These are phyloP conservation scores for Termitomyces sp. DNA, from an alignment of 768 basidiomycete species.

Conservation along the genomic window DNA sequence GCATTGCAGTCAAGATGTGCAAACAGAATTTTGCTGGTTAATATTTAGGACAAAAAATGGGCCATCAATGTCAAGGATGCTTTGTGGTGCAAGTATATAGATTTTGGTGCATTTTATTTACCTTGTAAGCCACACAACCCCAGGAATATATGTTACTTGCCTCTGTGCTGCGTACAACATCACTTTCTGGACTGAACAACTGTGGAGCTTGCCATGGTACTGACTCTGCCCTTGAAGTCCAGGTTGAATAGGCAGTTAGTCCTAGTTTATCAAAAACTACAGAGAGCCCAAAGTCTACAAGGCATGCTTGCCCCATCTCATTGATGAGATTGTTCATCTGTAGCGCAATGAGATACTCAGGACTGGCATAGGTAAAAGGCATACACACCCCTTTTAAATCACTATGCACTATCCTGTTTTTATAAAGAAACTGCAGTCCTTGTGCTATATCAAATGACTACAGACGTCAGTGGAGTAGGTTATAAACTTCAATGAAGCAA, in stretches of 20 bases:
- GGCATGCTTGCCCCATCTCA: not conserved
- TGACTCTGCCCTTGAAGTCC: not conserved
- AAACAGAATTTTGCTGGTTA: conserved; percentile 1
- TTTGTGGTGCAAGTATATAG: too few species aligned
- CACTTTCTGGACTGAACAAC: not conserved
- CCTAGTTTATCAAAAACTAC: conserved; percentile 3
- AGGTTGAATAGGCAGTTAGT: not conserved
- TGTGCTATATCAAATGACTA: conserved; percentile 3
- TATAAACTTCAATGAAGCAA: not conserved
- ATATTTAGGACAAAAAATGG: too few species aligned
- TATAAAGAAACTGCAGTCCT: conserved; percentile 1
- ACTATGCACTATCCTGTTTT: conserved; percentile 5
- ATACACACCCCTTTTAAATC: conserved; percentile 7
- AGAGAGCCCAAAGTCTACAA: conserved; percentile 2
- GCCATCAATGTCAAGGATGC: not conserved
- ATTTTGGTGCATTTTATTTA: not conserved
- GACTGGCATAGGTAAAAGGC: not conserved
- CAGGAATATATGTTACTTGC: conserved; percentile 5
- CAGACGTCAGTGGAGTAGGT: not conserved
- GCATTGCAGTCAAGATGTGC: not conserved
- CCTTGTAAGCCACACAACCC: conserved; percentile 5
- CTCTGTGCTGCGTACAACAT: not conserved
- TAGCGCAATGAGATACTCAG: not conserved
- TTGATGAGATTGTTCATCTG: conserved; percentile 4
- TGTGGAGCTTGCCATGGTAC: conserved; percentile 5